Conservation (phyloP, 1,284 basidiomycete species). For the Trichosporon sp. region DNA sequence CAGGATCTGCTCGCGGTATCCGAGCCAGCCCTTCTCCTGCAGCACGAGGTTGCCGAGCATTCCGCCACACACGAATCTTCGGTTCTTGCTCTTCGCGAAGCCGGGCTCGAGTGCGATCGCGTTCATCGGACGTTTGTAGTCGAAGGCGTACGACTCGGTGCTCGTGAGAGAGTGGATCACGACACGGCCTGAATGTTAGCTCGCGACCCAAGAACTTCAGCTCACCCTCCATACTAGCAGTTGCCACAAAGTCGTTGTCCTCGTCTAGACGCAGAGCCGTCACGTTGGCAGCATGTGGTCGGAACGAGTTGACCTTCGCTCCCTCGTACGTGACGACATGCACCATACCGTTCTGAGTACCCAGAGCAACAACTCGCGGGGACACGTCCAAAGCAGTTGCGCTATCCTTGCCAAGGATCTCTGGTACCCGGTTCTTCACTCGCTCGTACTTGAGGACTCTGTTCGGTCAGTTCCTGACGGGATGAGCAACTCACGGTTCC, state of each 20-base stretch:
- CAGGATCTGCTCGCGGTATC: slow-evolving; percentile 82
- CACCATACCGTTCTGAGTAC: slow-evolving; percentile 87
- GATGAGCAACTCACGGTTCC: slow-evolving; percentile 37
- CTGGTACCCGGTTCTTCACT: slow-evolving; percentile 66
- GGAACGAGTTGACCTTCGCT: slow-evolving; percentile 80
- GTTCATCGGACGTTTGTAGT: slow-evolving; percentile 89
- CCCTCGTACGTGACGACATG: slow-evolving; percentile 79
- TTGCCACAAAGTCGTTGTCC: slow-evolving; percentile 83
- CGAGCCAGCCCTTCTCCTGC: slow-evolving; percentile 94
- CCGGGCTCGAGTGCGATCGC: slow-evolving; percentile 85
- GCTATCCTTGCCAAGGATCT: slow-evolving; percentile 82
- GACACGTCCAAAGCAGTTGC: slow-evolving; percentile 77
- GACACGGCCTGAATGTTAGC: slow-evolving; percentile 64
- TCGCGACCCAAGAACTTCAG: slow-evolving; percentile 13
- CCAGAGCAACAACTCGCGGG: slow-evolving; percentile 69
- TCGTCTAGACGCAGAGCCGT: slow-evolving; percentile 80
- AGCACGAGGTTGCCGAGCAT: slow-evolving; percentile 80
- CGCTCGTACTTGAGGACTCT: slow-evolving; percentile 81
- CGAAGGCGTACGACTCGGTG: slow-evolving; percentile 78
- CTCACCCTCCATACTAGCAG: slow-evolving; percentile 89
- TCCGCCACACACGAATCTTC: slow-evolving; percentile 90
- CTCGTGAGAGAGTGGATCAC: slow-evolving; percentile 79
- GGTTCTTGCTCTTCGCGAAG: slow-evolving; percentile 72
- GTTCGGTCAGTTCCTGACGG: slow-evolving; percentile 13
- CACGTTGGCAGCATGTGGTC: slow-evolving; percentile 86